Conservation (phyloP, 169 alveolate species). For the Eimeria maxima region DNA sequence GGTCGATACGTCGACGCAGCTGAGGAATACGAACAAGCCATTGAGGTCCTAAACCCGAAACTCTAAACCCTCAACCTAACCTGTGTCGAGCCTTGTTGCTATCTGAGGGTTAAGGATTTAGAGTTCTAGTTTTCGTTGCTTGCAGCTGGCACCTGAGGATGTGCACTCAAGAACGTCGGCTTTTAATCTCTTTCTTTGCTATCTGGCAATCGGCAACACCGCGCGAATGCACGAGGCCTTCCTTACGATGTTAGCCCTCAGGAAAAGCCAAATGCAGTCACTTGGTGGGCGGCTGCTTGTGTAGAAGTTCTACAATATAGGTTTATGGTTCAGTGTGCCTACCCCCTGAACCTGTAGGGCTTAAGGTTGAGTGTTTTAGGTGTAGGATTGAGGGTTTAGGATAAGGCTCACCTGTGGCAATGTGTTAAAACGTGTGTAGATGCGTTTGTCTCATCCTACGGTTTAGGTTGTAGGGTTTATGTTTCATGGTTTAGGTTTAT, state of each 20-base stretch:
- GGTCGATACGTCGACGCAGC: slow-evolving; percentile 65
- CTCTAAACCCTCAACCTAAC: background rate
- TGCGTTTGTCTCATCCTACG: too few species aligned
- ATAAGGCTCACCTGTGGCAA: background rate
- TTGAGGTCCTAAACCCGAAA: slow-evolving; percentile 61
- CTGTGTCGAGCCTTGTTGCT: too few species aligned
- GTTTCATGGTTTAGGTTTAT: too few species aligned
- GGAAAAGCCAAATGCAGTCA: background rate
- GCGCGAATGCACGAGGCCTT: slow-evolving; percentile 65
- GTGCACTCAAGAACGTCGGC: background rate
- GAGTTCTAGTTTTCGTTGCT: background rate
- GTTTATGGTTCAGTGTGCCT: background rate
- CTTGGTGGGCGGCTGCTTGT: background rate
- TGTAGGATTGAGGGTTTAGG: background rate
- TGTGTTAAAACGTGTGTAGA: too few species aligned
- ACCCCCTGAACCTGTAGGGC: background rate
- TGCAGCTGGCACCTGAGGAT: slow-evolving; percentile 30
- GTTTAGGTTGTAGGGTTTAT: too few species aligned
- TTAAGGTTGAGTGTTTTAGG: background rate
- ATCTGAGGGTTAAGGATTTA: background rate
- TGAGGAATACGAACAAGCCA: slow-evolving; percentile 66
- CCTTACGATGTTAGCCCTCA: background rate
- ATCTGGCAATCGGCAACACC: slow-evolving; percentile 45
- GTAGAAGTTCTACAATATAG: background rate
- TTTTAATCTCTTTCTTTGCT: slow-evolving; percentile 76